phyloP scores from a whole-genome alignment of 2,329 filamentous ascomycete species.

The Penicillium hesseltinei region DNA sequence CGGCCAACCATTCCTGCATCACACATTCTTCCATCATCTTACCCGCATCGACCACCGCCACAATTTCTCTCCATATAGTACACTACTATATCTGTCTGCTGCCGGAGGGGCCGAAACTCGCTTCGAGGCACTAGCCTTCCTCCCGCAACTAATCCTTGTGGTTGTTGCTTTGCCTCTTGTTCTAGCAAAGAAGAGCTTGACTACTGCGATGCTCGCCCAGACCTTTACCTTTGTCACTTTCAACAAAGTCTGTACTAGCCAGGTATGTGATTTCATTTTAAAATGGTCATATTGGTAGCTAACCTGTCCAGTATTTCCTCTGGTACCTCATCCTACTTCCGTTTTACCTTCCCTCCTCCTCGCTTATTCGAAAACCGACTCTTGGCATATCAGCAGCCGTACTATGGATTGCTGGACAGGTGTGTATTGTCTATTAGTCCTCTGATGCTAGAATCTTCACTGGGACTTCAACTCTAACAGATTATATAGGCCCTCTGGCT shows the following conservation, averaged over 20 bases:
- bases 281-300: not conserved
- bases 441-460: not conserved
- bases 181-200: constrained; percentile 76
- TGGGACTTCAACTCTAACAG: not conserved
- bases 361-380: constrained; percentile 59
- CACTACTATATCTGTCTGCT: constrained; percentile 81
- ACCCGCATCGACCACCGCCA: constrained; percentile 93
- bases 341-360: constrained; percentile 80
- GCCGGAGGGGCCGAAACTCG: constrained; percentile 49
- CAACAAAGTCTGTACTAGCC: constrained; percentile 98
- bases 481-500: constrained; percentile 61
- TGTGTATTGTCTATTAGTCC: constrained; percentile 25
- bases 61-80: constrained; percentile 97
- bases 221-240: constrained; percentile 97
- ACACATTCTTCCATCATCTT: constrained; percentile 92
- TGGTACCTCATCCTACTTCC: constrained; percentile 97
- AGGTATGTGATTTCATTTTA: constrained; percentile 57
- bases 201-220: constrained; percentile 85
- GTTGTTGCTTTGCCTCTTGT: constrained; percentile 71
- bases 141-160: constrained; percentile 81
- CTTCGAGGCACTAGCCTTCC: constrained; percentile 79
- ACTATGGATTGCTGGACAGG: constrained; percentile 74
- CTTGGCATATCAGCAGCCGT: constrained; percentile 64
- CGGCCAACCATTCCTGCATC: constrained; percentile 74
- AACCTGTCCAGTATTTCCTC: constrained; percentile 75